Base-by-base conservation (phyloP, 805 yeast genomes). In the Candida nonsorbophila region DNA sequence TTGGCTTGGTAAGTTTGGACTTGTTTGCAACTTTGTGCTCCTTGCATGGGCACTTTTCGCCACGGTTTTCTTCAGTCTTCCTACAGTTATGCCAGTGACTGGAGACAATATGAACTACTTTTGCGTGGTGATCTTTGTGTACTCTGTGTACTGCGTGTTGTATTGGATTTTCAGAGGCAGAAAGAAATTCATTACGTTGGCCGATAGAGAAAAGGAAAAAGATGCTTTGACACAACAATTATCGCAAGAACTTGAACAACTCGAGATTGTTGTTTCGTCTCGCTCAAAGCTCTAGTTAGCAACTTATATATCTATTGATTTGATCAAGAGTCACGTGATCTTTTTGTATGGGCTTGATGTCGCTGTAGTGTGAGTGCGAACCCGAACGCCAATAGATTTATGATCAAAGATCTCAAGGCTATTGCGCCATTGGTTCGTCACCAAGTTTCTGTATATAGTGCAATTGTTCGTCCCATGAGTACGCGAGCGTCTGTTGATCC, bases 21-120 rank as follows among this genome's bases (percentile, higher is more conserved):
- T 57, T 1, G 37, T 72, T 27, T 53, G 70, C 28, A 77, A 79
- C 45, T 42, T 65, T 14, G 69, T 79, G 3, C 57, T 72, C 10
- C 34, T 79, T 4, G 40, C 51, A 3, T 80, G 85, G 83, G 65
- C 84, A 0, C 27, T 67, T 0, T 80, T 81, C 44, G 69, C 79
- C 5, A 36, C 73, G 4, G 67, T 77, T 2, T 74, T 80, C 53
- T 79, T 72, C 59, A 74, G 77, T 25, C 73, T 80, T 61, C 87
- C 88, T 17, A 55, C 74, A 15, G 58, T 58, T 7, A 63, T 74
- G 70, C 88, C 87, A 2, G 86, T 69, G 3, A 61, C 66, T 3
- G 68, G 65, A 20, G 70, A 72, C 22, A 66, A 68, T 38, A 81
- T 81, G 87, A 81, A 81, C 49, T 81, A 81, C 41, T 77, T 78